phyloP scores from a whole-genome alignment of 768 basidiomycete species.

The Hortiboletus flavorubellus region DNA sequence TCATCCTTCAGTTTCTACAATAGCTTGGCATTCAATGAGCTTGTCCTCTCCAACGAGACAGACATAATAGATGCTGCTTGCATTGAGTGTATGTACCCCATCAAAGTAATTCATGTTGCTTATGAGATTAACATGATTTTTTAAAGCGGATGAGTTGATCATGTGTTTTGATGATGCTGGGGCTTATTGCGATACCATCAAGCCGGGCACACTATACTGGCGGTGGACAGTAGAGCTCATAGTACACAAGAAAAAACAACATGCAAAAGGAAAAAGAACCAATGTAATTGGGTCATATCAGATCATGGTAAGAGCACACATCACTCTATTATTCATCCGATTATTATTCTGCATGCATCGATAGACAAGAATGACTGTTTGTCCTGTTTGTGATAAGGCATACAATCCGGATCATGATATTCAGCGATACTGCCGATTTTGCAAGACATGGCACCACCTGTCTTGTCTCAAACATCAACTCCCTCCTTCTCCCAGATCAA shows the following conservation, averaged over 20 bases:
- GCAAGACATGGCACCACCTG: neutral
- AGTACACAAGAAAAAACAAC: too few species aligned
- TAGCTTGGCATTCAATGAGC: neutral
- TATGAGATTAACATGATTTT: too few species aligned
- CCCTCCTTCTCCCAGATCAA: neutral
- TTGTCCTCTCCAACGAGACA: neutral
- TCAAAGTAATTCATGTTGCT: neutral
- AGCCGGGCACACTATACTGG: neutral
- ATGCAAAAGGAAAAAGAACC: too few species aligned
- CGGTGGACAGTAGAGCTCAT: too few species aligned
- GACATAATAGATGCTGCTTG: neutral
- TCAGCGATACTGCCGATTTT: neutral
- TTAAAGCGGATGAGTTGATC: neutral
- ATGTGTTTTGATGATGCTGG: neutral
- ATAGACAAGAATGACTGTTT: too few species aligned
- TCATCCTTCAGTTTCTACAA: neutral
- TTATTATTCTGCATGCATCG: too few species aligned
- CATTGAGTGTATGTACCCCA: neutral
- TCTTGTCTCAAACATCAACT: neutral
- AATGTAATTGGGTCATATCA: too few species aligned
- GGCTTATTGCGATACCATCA: neutral
- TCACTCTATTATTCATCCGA: too few species aligned
- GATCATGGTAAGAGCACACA: too few species aligned
- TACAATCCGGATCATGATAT: neutral
- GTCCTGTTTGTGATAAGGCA: neutral